A percentile compares a stretch with the other conserved stretches of the same genome.
phyloP scores from a whole-genome alignment of 495 filamentous ascomycete genomes.

The Penicillium robsamsonii region DNA sequence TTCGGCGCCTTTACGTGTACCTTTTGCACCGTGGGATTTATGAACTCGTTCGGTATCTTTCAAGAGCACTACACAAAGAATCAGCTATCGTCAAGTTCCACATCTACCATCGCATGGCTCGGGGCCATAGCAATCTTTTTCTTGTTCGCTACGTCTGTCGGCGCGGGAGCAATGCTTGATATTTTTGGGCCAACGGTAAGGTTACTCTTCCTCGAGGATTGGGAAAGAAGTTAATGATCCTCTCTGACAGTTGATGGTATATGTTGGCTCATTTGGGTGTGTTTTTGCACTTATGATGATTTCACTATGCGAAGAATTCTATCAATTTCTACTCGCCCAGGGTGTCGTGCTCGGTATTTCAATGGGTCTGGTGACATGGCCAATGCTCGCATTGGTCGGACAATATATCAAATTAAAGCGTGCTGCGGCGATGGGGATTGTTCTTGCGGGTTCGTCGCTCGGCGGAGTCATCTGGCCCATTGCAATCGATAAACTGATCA shows the following conservation, averaged over 20 bases:
- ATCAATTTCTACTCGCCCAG: slow-evolving; percentile 62
- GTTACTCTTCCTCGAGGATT: neutral
- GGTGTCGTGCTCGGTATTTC: slow-evolving; percentile 53
- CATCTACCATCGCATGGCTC: slow-evolving; percentile 60
- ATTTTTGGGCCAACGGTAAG: slow-evolving; percentile 35
- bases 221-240: neutral
- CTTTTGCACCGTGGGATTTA: slow-evolving; percentile 58
- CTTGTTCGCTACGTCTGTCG: slow-evolving; percentile 34
- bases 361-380: slow-evolving; percentile 50
- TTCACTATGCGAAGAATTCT: slow-evolving; percentile 56
- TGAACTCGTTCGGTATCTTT: slow-evolving; percentile 64
- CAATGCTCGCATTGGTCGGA: slow-evolving; percentile 50
- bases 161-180: slow-evolving; percentile 40
- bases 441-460: slow-evolving; percentile 53
- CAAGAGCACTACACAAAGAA: slow-evolving; percentile 57
- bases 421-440: slow-evolving; percentile 54
- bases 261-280: slow-evolving; percentile 27
- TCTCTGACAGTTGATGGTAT: slow-evolving; percentile 28
- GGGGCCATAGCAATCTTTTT: slow-evolving; percentile 50
- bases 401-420: slow-evolving; percentile 56
- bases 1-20: slow-evolving; percentile 28
- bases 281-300: slow-evolving; percentile 55
- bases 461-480: slow-evolving; percentile 53
- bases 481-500: slow-evolving; percentile 39
- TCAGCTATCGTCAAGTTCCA: slow-evolving; percentile 44